phyloP scores from a whole-genome alignment of 1,139 yeast genomes.

The Kazachstania sp. region DNA sequence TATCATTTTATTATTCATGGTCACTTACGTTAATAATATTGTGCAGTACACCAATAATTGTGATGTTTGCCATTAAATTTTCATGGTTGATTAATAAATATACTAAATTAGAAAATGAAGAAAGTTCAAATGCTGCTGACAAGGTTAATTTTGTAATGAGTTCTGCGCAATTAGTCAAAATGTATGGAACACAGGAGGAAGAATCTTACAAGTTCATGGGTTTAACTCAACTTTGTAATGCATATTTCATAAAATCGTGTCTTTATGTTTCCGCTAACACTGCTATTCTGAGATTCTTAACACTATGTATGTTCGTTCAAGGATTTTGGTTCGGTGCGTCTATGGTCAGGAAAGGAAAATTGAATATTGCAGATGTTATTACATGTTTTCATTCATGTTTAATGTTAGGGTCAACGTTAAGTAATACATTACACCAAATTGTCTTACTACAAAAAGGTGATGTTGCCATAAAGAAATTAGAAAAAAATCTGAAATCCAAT shows the following conservation, averaged over 20 bases:
- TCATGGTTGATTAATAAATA: conserved; percentile 44
- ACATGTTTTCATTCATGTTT: conserved; percentile 81
- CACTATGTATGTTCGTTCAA: conserved; percentile 73
- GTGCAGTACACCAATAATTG: conserved; percentile 63
- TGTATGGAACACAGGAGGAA: conserved; percentile 46
- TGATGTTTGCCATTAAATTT: conserved; percentile 40
- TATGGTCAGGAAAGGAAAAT: conserved; percentile 45
- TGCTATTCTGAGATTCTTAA: conserved; percentile 48
- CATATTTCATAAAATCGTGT: conserved; percentile 41
- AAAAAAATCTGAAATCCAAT: background rate
- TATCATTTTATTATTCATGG: conserved; percentile 79
- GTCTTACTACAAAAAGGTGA: conserved; percentile 54
- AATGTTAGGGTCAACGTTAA: conserved; percentile 53
- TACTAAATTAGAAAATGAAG: conserved; percentile 50
- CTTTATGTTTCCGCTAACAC: conserved; percentile 48
- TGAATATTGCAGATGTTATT: conserved; percentile 54
- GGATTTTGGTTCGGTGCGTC: conserved; percentile 85
- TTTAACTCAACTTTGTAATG: conserved; percentile 39
- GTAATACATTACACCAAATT: conserved; percentile 44
- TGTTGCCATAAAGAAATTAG: conserved; percentile 42
- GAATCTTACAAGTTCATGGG: conserved; percentile 44
- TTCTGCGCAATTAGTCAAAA: conserved; percentile 51
- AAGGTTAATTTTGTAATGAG: conserved; percentile 62
- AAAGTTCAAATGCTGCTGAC: conserved; percentile 50
- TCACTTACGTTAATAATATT: conserved; percentile 66